Evolutionary conservation across 768 basidiomycete genomes (phyloP).

Genomic region (Tricholoma sp.): DNA sequence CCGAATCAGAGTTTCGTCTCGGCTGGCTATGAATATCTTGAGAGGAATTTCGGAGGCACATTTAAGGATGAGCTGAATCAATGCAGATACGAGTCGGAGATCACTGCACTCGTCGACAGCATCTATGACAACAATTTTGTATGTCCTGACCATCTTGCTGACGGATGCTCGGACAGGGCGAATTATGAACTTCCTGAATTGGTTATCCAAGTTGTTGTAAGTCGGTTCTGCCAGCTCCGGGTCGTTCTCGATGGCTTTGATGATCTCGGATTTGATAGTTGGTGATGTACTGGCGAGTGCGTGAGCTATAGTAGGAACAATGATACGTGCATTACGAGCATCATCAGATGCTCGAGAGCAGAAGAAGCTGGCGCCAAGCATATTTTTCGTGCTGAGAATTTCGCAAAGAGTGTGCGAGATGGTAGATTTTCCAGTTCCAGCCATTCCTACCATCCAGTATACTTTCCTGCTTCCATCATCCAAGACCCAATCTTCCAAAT

Average conservation of each 20-base stretch:
- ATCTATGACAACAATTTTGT: constrained; percentile 11
- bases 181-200: constrained; percentile 6
- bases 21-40: neutral
- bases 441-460: constrained; percentile 17
- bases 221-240: constrained; percentile 5
- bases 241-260: constrained; percentile 8
- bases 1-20: neutral
- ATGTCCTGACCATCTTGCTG: neutral
- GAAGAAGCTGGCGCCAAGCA: constrained; percentile 19
- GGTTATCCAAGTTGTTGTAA: neutral
- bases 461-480: constrained; percentile 24
- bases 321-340: constrained; percentile 5
- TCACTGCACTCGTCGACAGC: constrained; percentile 8
- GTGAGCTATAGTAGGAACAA: constrained; percentile 14
- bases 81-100: constrained; percentile 1
- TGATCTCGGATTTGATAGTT: constrained; percentile 5
- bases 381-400: neutral
- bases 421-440: constrained; percentile 10
- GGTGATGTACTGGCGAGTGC: constrained; percentile 8
- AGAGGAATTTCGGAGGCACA: neutral
- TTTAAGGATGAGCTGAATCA: constrained; percentile 6
- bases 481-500: constrained; percentile 23
- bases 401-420: constrained; percentile 10
- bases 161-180: neutral
- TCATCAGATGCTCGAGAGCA: constrained; percentile 11